Evolutionary conservation across 148 eudicot genomes (phyloP).

Genomic region (Cornus kousa): DNA sequence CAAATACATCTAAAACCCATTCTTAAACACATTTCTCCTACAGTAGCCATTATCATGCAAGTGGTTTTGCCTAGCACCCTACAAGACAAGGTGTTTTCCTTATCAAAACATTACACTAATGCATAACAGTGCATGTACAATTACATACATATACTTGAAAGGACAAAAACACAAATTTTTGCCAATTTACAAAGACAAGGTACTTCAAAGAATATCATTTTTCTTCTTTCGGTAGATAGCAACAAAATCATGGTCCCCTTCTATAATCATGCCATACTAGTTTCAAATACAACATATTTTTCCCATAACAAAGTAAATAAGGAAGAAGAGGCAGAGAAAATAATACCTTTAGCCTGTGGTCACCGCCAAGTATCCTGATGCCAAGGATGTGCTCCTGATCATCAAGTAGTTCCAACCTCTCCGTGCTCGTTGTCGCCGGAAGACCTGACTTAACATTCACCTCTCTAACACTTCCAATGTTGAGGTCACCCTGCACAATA

Average conservation of each 20-base stretch:
- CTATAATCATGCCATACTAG: neutral
- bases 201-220: neutral
- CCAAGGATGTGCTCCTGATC: constrained; percentile 62
- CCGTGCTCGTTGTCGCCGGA: constrained; percentile 71
- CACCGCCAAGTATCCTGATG: constrained; percentile 54
- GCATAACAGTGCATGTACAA: neutral
- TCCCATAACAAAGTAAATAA: neutral
- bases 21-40: too few species aligned
- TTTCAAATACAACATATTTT: neutral
- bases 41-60: too few species aligned
- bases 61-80: too few species aligned
- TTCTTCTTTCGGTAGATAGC: neutral
- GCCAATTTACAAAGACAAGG: neutral
- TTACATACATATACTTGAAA: neutral
- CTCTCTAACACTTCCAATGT: constrained; percentile 61
- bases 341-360: constrained; percentile 57
- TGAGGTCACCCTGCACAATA: constrained; percentile 48
- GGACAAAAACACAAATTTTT: neutral
- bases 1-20: too few species aligned
- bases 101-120: neutral
- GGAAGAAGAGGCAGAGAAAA: neutral
- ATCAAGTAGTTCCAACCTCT: constrained; percentile 55
- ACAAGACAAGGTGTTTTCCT: neutral
- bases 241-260: neutral
- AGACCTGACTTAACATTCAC: constrained; percentile 67